These are phyloP conservation scores for Citrus trifoliata DNA, from an alignment of 345 rosid genomes.

Conservation along the genomic window DNA sequence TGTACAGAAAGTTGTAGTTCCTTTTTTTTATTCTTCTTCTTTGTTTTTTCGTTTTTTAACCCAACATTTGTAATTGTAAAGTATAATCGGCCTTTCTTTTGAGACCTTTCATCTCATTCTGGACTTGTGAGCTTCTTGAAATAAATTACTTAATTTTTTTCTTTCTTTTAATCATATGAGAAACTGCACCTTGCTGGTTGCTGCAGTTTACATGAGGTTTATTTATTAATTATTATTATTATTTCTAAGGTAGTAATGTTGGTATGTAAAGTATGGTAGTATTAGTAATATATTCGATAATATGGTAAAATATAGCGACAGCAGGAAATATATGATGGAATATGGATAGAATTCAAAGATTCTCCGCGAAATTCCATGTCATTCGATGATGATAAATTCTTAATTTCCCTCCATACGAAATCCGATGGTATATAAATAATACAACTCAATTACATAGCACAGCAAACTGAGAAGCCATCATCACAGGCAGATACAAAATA, in stretches of 20 bases:
- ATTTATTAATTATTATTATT: neutral
- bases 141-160: neutral
- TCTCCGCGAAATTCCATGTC: too few relatives aligned
- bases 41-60: slow-evolving; percentile 11
- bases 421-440: neutral
- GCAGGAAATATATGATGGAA: too few relatives aligned
- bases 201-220: neutral
- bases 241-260: too few relatives aligned
- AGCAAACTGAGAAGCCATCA: neutral
- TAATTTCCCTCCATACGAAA: too few relatives aligned
- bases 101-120: neutral
- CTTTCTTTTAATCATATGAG: too few relatives aligned
- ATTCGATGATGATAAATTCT: too few relatives aligned
- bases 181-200: too few relatives aligned
- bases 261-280: too few relatives aligned
- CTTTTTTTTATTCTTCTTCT: neutral
- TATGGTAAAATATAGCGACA: too few relatives aligned
- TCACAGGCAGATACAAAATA: slow-evolving; percentile 3
- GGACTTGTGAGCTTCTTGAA: slow-evolving; percentile 10
- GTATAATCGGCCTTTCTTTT: slow-evolving; percentile 19
- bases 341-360: too few relatives aligned
- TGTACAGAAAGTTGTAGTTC: slow-evolving; percentile 39
- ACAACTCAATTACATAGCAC: neutral
- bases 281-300: too few relatives aligned
- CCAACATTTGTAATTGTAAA: slow-evolving; percentile 36